Evolutionary conservation across 148 eudicot genomes (phyloP), one percentile per base, ranked within the genome.

Genomic region (Diospyros kaki): DNA sequence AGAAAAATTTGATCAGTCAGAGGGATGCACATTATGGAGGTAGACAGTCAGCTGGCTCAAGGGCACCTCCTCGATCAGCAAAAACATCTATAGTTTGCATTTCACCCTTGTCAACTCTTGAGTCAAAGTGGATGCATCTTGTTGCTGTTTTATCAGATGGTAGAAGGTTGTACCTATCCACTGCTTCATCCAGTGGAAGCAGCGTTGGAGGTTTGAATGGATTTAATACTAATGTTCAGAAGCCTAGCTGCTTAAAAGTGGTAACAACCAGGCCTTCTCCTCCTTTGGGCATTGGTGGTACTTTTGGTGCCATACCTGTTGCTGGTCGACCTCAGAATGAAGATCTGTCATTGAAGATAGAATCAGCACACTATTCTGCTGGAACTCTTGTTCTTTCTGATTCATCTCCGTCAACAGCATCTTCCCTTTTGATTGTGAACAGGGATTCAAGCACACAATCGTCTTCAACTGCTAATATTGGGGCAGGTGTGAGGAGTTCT

Each of bases 81-180:
- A 96, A 91, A 73, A 77, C 93, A 50, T 83, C 99, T 51, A 91
- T 96, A 72, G 90, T 96, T 78, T 81, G 79, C 81, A 91, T 96
- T 71, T 89, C 97, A 3, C 94, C 99, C 75, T 69, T 96, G 76
- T 96, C 99, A 39, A 82, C 93, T 50, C 77, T 91, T 63, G 99
- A 96, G 73, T 96, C 99, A 69, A 96, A 93, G 76, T 84, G 88
- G 83, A 87, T 96, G 75, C 99, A 96, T 83, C 94, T 96, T 74
- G 98, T 91, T 81, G 97, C 94, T 75, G 89, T 96, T 77, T 82
- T 96, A 77, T 93, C 99, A 45, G 99, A 96, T 86, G 99, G 99
- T 59, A 88, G 98, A 78, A 86, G 99, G 74, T 86, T 96, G 91
- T 96, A 96, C 78, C 90, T 93, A 67, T 85, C 99, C 18, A 93